Evolutionary conservation across 495 filamentous ascomycete species (phyloP), one percentile per base, ranked within the genome.

Genomic region (Podospora pseudopauciseta): DNA sequence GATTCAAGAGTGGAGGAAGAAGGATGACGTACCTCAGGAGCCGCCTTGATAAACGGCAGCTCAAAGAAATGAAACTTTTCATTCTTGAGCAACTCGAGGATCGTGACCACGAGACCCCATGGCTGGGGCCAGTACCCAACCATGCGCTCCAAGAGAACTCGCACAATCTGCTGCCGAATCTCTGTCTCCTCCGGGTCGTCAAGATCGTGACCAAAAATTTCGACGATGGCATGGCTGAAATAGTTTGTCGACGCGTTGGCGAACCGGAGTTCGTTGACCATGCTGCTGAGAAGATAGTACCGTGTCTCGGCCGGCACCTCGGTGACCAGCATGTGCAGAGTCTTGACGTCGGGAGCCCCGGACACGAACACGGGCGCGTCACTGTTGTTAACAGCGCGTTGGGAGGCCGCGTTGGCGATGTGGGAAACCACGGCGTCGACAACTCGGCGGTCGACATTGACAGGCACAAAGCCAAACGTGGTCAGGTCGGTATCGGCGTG

Each of bases 91-190:
- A 99, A 83, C 80, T 98, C 96, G 58, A 96, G 80, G 61, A 96
- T 85, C 23, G 93, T 96, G 67, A 96, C 89, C 77, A 97, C 91
- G 55, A 98, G 79, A 18, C 95, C 95, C 95, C 95, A 99, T 16
- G 95, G 94, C 76, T 98, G 96, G 34, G 95, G 95, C 76, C 94
- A 92, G 77, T 91, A 92, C 19, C 93, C 92, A 63, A 94, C 87
- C 61, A 97, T 79, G 54, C 95, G 86, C 82, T 99, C 95, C 5
- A 97, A 78, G 57, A 98, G 80, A 57, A 97, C 88, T 27, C 93
- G 87, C 57, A 92, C 91, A 69, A 98, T 92, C 77, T 96, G 91
- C 79, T 98, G 89, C 32, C 93, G 90, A 63, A 97, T 88, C 65
- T 95, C 92, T 2, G 85, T 85, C 74, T 92, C 90, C 73, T 93